Conservation (phyloP, 75 land plant genomes). For the Cupressus sempervirens region DNA sequence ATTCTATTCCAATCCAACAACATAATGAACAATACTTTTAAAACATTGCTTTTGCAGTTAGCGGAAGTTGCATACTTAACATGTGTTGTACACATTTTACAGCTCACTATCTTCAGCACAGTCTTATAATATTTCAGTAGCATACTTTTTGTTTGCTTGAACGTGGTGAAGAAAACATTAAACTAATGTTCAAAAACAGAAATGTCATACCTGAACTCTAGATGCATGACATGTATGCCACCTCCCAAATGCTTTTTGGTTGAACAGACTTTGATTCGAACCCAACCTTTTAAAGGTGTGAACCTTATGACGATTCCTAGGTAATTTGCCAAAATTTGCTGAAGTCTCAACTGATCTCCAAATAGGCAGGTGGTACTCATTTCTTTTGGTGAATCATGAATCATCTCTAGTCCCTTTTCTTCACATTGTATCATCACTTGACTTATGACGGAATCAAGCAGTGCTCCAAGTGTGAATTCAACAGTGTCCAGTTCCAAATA, state of each 20-base stretch:
- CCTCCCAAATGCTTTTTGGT: conserved; percentile 42
- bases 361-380: conserved; percentile 41
- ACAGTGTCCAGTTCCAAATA: conserved; percentile 48
- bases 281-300: conserved; percentile 31
- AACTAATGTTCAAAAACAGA: neutral
- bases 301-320: conserved; percentile 44
- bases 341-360: conserved; percentile 76
- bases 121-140: neutral
- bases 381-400: conserved; percentile 47
- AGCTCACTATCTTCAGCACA: neutral
- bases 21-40: neutral
- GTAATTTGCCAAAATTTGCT: conserved; percentile 68
- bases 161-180: neutral
- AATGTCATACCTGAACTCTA: conserved; percentile 58
- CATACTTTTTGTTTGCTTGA: neutral
- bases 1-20: neutral
- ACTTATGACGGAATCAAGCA: conserved; percentile 44
- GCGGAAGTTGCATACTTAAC: neutral
- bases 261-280: conserved; percentile 43
- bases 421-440: conserved; percentile 52
- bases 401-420: conserved; percentile 41
- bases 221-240: conserved; percentile 49
- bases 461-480: conserved; percentile 59
- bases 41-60: neutral
- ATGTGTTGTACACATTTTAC: neutral